Conservation (phyloP, 768 basidiomycete species). For the Tylopilus intermedius region DNA sequence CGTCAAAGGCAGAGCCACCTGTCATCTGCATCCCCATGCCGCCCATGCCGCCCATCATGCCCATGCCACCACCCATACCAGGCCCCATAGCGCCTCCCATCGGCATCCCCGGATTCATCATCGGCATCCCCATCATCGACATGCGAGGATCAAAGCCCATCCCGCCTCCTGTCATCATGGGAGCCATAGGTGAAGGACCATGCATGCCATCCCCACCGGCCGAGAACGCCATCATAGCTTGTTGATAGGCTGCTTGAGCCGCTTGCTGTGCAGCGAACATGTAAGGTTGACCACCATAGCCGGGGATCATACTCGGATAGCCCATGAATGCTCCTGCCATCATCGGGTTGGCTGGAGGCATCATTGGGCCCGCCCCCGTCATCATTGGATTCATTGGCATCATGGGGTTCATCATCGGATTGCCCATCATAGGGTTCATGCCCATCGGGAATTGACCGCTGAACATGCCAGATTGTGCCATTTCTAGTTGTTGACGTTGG, state of each 20-base stretch:
- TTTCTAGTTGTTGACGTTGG: conserved; percentile 84
- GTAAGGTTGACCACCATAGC: conserved; percentile 60
- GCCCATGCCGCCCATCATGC: conserved; percentile 42
- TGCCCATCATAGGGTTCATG: conserved; percentile 71
- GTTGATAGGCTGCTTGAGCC: conserved; percentile 78
- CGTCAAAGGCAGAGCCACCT: conserved; percentile 56
- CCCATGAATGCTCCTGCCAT: conserved; percentile 50
- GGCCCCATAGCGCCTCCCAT: conserved; percentile 36
- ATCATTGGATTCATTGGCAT: conserved; percentile 55
- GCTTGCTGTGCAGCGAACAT: conserved; percentile 85
- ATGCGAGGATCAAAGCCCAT: conserved; percentile 69
- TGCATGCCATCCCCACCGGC: conserved; percentile 58
- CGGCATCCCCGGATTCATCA: conserved; percentile 47
- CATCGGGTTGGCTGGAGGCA: conserved; percentile 44
- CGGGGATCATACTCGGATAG: conserved; percentile 38
- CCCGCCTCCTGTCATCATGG: conserved; percentile 53
- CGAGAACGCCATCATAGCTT: conserved; percentile 82
- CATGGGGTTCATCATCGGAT: conserved; percentile 51
- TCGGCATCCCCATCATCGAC: conserved; percentile 77
- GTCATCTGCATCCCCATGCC: conserved; percentile 56
- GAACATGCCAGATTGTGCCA: conserved; percentile 80
- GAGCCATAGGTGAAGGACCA: conserved; percentile 38
- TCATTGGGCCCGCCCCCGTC: conserved; percentile 36
- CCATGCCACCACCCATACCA: conserved; percentile 28
- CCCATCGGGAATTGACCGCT: conserved; percentile 40